Evolutionary conservation across 257 asterid species (phyloP), one percentile per base, ranked within the genome.

Genomic region (Solanum medicagineum): DNA sequence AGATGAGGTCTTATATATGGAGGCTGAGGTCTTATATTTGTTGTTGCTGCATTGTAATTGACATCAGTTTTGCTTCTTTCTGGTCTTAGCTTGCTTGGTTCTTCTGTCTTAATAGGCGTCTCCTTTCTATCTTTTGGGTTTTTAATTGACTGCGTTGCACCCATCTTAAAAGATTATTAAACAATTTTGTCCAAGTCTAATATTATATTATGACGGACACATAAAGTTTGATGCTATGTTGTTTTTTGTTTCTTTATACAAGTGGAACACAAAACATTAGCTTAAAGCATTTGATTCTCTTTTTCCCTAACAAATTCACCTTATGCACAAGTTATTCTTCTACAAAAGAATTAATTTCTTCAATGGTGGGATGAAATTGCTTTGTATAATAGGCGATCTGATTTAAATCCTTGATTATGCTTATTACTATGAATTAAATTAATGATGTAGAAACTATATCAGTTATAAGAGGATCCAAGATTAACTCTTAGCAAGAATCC

Each of bases 1-100:
- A 65, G 71, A 10, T 65, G 20, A 65, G 42, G 19, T 65, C 71
- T 65, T 65, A 5, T 22, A 81, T 92, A 94, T 84, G 94, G 94
- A 84, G 89, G 86, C 62, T 83, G 53, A 84, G 65, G 66, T 77
- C 62, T 80, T 69, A 45, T 53, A 20, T 62, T 44, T 20, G 49
- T 82, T 36, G 81, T 86, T 81, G 65, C 62, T 82, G 56, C 84
- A 54, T 87, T 87, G 80, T 88, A 89, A 45, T 3, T 20, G 17
- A 59, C 83, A 10, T 87, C 81, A 40, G 62, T 49, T 17, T 69
- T 69, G 4, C 53, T 69, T 69, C 26, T 69, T 57, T 87, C 85
- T 83, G 85, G 79, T 77, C 83, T 16, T 75, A 24, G 49, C 60
- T 20, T 74, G 53, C 85, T 87, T 49, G 88, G 16, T 77, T 82